Base-by-base conservation (phyloP, 148 eudicot genomes). In the Rhododendron griersonianum region DNA sequence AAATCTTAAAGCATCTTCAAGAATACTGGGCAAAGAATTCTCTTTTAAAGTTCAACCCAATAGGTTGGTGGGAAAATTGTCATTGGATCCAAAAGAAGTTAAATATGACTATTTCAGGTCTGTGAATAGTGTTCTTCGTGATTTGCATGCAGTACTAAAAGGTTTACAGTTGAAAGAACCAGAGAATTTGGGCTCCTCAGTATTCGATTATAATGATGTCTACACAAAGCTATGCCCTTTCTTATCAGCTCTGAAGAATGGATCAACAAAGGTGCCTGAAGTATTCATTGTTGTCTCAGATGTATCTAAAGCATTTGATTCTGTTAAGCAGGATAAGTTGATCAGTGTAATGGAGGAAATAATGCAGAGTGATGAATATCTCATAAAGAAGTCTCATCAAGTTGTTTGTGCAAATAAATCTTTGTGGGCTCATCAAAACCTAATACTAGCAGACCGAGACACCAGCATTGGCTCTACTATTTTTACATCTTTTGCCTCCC, bases 261-360 rank as follows among this genome's bases (percentile, higher is more conserved):
- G 89, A 51, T 88, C 84, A 3, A 81, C 76, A 73, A 84, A 30
- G 53, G 86, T 91, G 85, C 95, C 98, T 87, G 55, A 50, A 25
- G 88, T 93, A 28, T 95, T 87, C 86, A 90, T 97, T 86, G 94
- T 95, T 33, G 94, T 94, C 75, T 85, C 98, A 91, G 98, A 97
- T 90, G 98, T 95, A 51, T 87, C 90, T 53, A 97, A 93, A 89
- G 99, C 99, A 85, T 97, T 92, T 91, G 99, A 97, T 88, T 93
- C 98, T 81, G 87, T 97, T 45, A 78, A 91, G 65, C 99, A 97
- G 83, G 94, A 92, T 87, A 95, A 91, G 93, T 89, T 95, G 89
- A 95, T 95, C 41, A 82, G 87, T 19, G 91, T 97, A 78, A 82
- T 97, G 88, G 82, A 94, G 83, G 98, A 92, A 86, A 85, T 93